Evolutionary conservation across 176 grass and related monocot genomes (phyloP).

Genomic region (Dendrocalamus sinicus): DNA sequence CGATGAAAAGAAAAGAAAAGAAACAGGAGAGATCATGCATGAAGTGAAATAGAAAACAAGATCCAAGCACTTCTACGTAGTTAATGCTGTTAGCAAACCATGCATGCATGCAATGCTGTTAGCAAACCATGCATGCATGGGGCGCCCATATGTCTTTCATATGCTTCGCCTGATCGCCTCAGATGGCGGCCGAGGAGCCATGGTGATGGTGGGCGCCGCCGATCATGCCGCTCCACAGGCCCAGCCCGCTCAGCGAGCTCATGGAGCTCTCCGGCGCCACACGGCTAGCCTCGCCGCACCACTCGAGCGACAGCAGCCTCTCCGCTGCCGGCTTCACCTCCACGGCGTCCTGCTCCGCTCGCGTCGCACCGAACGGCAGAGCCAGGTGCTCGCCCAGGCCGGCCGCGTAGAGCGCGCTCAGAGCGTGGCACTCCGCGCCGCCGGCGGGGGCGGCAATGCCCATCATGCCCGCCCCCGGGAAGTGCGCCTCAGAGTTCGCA

Average conservation of each 20-base stretch:
- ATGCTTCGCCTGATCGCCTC: slow-evolving; percentile 42
- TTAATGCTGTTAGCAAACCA: slow-evolving; percentile 64
- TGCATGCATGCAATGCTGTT: slow-evolving; percentile 44
- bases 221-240: slow-evolving; percentile 76
- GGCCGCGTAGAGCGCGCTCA: slow-evolving; percentile 51
- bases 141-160: background rate
- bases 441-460: slow-evolving; percentile 13
- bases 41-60: slow-evolving; percentile 35
- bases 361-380: slow-evolving; percentile 33
- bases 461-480: slow-evolving; percentile 47
- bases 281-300: slow-evolving; percentile 69
- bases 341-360: slow-evolving; percentile 28
- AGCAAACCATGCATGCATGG: slow-evolving; percentile 46
- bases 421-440: slow-evolving; percentile 40
- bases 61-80: slow-evolving; percentile 52
- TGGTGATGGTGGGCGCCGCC: slow-evolving; percentile 55
- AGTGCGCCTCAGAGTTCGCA: slow-evolving; percentile 36
- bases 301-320: slow-evolving; percentile 67
- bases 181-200: slow-evolving; percentile 66
- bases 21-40: slow-evolving; percentile 31
- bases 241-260: slow-evolving; percentile 50
- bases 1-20: slow-evolving; percentile 41
- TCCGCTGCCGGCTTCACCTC: slow-evolving; percentile 58
- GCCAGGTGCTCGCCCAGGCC: slow-evolving; percentile 54
- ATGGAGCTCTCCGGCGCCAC: slow-evolving; percentile 56